These are phyloP conservation scores for Climacium dendroides DNA, from an alignment of 225 moss, liverwort and hornwort species.

Conservation along the genomic window DNA sequence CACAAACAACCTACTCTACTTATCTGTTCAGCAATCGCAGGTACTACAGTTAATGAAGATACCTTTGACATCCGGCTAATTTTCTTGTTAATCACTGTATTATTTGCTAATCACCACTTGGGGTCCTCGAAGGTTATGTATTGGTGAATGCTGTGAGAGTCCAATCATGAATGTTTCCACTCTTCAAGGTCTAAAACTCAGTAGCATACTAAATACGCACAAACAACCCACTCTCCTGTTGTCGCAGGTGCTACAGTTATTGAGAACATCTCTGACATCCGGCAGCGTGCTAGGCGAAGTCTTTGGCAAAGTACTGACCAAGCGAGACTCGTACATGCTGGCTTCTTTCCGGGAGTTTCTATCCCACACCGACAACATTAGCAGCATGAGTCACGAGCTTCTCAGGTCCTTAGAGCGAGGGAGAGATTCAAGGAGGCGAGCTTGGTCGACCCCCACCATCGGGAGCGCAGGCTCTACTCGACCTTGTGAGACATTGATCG, in stretches of 20 bases:
- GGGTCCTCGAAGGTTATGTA: no score
- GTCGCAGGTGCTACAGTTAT: no score
- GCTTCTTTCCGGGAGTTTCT: neutral
- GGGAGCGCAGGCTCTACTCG: neutral
- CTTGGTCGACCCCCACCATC: neutral
- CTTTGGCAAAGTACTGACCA: conserved; percentile 5
- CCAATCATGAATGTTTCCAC: no score
- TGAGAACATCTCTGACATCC: conserved; percentile 13
- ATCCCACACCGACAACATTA: neutral
- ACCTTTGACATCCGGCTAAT: no score
- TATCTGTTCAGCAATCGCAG: no score
- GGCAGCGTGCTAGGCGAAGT: conserved; percentile 9
- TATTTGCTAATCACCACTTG: no score
- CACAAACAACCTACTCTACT: no score
- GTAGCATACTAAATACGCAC: no score
- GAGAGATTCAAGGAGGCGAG: neutral
- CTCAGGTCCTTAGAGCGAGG: neutral
- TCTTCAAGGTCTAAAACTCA: no score
- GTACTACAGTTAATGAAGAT: no score
- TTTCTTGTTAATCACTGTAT: neutral
- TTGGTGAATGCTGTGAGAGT: no score
- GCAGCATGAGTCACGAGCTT: neutral
- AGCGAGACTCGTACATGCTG: neutral
- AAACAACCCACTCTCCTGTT: no score
- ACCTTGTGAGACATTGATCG: neutral